These are phyloP conservation scores for Penicillium canariense DNA, from an alignment of 495 filamentous ascomycete genomes.

Conservation along the genomic window DNA sequence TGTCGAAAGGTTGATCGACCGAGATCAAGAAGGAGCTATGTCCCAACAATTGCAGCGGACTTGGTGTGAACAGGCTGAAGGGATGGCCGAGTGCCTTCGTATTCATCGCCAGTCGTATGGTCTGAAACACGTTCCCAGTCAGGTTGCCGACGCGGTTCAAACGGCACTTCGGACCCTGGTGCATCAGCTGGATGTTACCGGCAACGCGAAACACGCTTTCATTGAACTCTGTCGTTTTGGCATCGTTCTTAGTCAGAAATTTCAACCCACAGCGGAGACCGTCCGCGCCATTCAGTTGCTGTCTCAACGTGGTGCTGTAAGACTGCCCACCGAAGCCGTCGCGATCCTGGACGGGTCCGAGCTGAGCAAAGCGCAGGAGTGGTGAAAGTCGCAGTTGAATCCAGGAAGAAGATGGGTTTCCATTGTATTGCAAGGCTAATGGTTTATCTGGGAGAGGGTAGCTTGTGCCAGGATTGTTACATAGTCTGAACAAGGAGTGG, in stretches of 20 bases:
- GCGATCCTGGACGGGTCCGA: constrained; percentile 23
- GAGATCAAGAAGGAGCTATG: constrained; percentile 8
- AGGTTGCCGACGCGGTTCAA: constrained; percentile 32
- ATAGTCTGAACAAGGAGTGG: neutral
- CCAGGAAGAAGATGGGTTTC: neutral
- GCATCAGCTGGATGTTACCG: constrained; percentile 19
- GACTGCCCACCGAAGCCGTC: constrained; percentile 29
- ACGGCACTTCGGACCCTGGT: constrained; percentile 29
- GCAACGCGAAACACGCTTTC: constrained; percentile 29
- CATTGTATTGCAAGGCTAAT: neutral
- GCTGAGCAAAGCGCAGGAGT: neutral
- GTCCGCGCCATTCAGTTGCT: constrained; percentile 26
- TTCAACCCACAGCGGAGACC: constrained; percentile 26
- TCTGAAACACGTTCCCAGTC: constrained; percentile 33
- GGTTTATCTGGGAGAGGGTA: neutral
- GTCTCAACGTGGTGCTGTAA: constrained; percentile 15
- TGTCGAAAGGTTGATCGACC: constrained; percentile 24
- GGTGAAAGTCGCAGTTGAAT: neutral
- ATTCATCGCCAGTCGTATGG: constrained; percentile 33
- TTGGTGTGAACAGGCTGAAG: constrained; percentile 23
- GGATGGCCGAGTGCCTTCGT: constrained; percentile 33
- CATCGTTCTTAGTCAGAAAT: constrained; percentile 28
- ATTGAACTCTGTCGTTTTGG: constrained; percentile 34
- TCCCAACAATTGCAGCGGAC: constrained; percentile 17
- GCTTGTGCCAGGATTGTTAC: neutral